Conservation (phyloP, 2,329 filamentous ascomycete species). For the Epichloe scottii region DNA sequence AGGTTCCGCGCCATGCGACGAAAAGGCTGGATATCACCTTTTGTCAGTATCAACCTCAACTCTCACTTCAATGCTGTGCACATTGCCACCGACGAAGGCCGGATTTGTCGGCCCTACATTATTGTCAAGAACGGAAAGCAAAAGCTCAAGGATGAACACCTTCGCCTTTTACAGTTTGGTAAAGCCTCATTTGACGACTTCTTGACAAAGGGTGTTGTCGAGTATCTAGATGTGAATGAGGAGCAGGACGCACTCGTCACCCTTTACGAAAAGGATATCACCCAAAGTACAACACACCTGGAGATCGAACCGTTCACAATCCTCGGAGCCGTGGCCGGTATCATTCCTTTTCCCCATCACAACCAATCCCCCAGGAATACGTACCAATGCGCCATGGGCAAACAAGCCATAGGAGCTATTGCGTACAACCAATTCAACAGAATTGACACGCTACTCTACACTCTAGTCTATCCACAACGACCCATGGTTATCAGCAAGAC, state of each 20-base stretch:
- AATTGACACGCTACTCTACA: slow-evolving; percentile 90
- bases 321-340: slow-evolving; percentile 82
- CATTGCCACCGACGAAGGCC: slow-evolving; percentile 91
- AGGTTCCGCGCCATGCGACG: slow-evolving; percentile 78
- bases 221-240: slow-evolving; percentile 96
- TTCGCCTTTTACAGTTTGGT: slow-evolving; percentile 71
- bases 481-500: slow-evolving; percentile 97
- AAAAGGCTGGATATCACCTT: slow-evolving; percentile 85
- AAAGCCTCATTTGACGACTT: slow-evolving; percentile 91
- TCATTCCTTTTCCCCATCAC: slow-evolving; percentile 97
- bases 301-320: slow-evolving; percentile 98
- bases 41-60: slow-evolving; percentile 94
- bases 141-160: slow-evolving; percentile 64
- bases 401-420: slow-evolving; percentile 97
- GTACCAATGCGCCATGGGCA: slow-evolving; percentile 99
- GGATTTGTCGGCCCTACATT: slow-evolving; percentile 91
- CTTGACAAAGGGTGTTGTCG: slow-evolving; percentile 75
- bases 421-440: slow-evolving; percentile 96
- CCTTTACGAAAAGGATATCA: slow-evolving; percentile 76
- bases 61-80: slow-evolving; percentile 84
- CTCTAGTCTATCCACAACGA: slow-evolving; percentile 94
- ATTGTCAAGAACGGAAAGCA: slow-evolving; percentile 82
- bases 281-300: slow-evolving; percentile 74
- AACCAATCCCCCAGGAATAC: slow-evolving; percentile 98
- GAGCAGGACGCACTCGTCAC: slow-evolving; percentile 94